Conservation (phyloP, 768 basidiomycete genomes). For the Dacryopinax spathularia region DNA sequence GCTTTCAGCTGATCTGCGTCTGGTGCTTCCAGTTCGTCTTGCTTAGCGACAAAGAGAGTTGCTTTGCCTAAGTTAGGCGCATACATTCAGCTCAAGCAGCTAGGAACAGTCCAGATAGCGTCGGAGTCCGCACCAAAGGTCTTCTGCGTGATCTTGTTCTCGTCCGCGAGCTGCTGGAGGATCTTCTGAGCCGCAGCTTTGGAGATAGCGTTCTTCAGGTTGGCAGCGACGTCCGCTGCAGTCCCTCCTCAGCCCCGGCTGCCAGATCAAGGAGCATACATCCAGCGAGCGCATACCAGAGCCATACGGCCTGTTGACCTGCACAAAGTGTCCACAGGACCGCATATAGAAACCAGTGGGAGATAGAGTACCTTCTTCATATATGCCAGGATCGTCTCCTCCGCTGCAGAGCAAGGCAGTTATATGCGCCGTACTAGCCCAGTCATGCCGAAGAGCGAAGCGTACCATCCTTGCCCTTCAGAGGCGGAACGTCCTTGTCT, state of each 20-base stretch:
- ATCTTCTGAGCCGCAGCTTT: conserved; percentile 80
- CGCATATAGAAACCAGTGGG: conserved; percentile 8
- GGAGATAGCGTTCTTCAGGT: conserved; percentile 76
- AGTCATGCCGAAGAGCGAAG: background rate
- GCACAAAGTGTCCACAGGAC: conserved; percentile 7
- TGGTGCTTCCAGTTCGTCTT: conserved; percentile 44
- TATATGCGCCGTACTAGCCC: background rate
- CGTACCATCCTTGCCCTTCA: conserved; percentile 1
- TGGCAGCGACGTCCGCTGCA: conserved; percentile 70
- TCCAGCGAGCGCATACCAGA: conserved; percentile 29
- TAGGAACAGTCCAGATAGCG: background rate
- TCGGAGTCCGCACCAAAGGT: conserved; percentile 46
- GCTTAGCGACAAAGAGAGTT: conserved; percentile 72
- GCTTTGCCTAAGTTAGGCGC: conserved; percentile 49
- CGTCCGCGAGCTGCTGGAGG: conserved; percentile 66
- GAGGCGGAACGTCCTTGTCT: background rate
- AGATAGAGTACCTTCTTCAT: conserved; percentile 45
- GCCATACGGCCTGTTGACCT: conserved; percentile 92
- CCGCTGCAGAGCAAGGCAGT: conserved; percentile 32
- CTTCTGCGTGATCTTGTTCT: conserved; percentile 68
- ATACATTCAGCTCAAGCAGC: background rate
- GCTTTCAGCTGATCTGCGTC: conserved; percentile 25
- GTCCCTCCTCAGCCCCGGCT: background rate
- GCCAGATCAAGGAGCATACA: background rate
- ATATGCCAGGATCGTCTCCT: conserved; percentile 64